phyloP scores from a whole-genome alignment of 371 early-diverging fungal genomes.

The Syncephalastrum contaminatum region DNA sequence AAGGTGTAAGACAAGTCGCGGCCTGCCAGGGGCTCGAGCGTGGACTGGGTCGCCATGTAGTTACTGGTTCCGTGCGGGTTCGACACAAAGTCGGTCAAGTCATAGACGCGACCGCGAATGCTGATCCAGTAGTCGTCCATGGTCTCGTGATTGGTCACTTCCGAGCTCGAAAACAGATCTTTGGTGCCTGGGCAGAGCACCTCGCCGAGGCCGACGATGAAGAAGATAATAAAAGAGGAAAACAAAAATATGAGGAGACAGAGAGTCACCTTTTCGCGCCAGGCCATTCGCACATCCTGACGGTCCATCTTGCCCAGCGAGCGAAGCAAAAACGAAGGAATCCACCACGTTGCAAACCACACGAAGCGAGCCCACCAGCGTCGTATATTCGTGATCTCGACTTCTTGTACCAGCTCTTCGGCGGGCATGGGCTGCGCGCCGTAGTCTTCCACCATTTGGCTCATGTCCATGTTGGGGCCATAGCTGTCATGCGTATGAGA shows the following conservation, averaged over 20 bases:
- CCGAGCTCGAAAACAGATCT: constrained; percentile 39
- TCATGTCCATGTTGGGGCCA: constrained; percentile 45
- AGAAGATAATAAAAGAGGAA: constrained; percentile 52
- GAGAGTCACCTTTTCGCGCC: constrained; percentile 88
- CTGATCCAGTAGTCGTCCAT: constrained; percentile 55
- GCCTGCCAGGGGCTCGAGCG: constrained; percentile 53
- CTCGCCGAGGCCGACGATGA: constrained; percentile 56
- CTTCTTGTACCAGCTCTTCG: constrained; percentile 29
- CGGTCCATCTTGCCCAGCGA: constrained; percentile 78
- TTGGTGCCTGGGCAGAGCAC: constrained; percentile 60
- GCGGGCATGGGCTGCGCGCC: constrained; percentile 13
- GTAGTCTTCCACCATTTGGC: constrained; percentile 36
- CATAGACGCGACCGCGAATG: constrained; percentile 78
- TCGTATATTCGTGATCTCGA: constrained; percentile 57
- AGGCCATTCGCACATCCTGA: constrained; percentile 90
- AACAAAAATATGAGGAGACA: constrained; percentile 68
- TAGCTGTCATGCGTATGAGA: neutral
- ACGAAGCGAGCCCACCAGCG: constrained; percentile 73
- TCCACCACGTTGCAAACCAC: constrained; percentile 74
- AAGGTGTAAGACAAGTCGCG: constrained; percentile 59
- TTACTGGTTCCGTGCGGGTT: constrained; percentile 53
- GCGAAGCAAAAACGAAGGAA: constrained; percentile 60
- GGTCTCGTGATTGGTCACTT: constrained; percentile 48
- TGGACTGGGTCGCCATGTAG: constrained; percentile 44
- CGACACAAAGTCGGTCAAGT: constrained; percentile 66